A percentile compares a stretch with the other conserved stretches of the same genome.
These are phyloP conservation scores for Pterulicium gracile DNA, from an alignment of 1,284 basidiomycete genomes.

Conservation along the genomic window DNA sequence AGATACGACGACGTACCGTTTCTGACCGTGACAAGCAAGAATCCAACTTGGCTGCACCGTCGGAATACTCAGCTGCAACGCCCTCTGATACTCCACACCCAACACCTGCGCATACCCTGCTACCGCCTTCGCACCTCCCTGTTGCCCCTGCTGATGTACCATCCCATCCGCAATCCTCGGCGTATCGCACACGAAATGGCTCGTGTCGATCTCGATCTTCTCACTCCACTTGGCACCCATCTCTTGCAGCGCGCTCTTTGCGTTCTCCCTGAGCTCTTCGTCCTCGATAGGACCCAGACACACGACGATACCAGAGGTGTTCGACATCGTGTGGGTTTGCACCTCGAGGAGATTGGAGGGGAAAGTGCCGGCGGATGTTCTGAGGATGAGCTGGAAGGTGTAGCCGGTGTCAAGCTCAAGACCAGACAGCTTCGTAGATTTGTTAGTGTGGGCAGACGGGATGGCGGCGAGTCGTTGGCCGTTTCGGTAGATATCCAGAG, in stretches of 20 bases:
- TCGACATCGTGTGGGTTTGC: slow-evolving; percentile 85
- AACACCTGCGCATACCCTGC: neutral
- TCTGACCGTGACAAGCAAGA: slow-evolving; percentile 72
- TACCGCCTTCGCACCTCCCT: slow-evolving; percentile 84
- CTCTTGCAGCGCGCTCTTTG: slow-evolving; percentile 65
- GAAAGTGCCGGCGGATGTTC: slow-evolving; percentile 83
- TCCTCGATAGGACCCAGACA: slow-evolving; percentile 87
- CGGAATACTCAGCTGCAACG: slow-evolving; percentile 81
- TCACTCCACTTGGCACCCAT: slow-evolving; percentile 87
- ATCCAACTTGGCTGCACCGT: slow-evolving; percentile 89
- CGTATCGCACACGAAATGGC: slow-evolving; percentile 91
- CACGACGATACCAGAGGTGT: slow-evolving; percentile 87
- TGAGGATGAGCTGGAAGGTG: slow-evolving; percentile 84
- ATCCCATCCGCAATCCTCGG: slow-evolving; percentile 59
- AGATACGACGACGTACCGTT: slow-evolving; percentile 45
- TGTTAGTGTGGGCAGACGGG: slow-evolving; percentile 71
- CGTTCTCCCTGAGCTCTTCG: slow-evolving; percentile 61
- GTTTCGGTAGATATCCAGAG: slow-evolving; percentile 86
- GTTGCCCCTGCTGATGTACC: slow-evolving; percentile 50
- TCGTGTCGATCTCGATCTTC: slow-evolving; percentile 92
- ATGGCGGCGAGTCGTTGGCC: slow-evolving; percentile 79
- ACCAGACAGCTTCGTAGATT: slow-evolving; percentile 84
- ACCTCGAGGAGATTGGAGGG: slow-evolving; percentile 75
- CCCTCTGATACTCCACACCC: slow-evolving; percentile 80
- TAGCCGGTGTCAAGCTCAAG: slow-evolving; percentile 84